Base-by-base conservation (phyloP, 495 filamentous ascomycete genomes). In the Penicillium odoratum region DNA sequence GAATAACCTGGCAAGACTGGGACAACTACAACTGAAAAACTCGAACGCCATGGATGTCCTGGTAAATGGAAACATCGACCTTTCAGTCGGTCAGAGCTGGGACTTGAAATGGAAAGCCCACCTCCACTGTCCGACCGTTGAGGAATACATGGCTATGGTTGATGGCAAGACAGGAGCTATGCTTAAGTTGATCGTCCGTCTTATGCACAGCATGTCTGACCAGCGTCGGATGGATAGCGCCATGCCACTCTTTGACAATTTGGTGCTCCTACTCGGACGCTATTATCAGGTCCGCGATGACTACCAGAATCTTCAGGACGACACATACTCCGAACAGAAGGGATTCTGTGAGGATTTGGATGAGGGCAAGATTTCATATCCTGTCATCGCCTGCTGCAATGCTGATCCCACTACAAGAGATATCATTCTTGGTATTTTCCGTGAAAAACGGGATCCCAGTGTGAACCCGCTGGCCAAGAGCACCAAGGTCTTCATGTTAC, bases 261-360 rank as follows among this genome's bases (percentile, higher is more conserved):
- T 40, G 36, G 36, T 40, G 11, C 13, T 40, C 6, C 36, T 40
- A 2, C 36, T 47, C 5, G 44, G 44, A 47, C 44, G 44, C 11
- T 47, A 26, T n/a, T 47, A 25, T 18, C 44, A 47, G 44, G 44
- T 29, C 15, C 44, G 44, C 18, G 44, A 47, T 13, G 44, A 47
- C 44, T 47, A 47, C 44, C 44, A 47, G 11, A 47, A 47, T 13
- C 44, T 47, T 7, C 44, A 47, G 26, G 44, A 47, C 7, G 44
- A 47, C 18, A 25, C 18, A 29, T 47, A 47, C 10, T 25, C 44
- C 4, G 44, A 47, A 13, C 44, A 47, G 26, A 47, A 47, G 26
- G 44, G 44, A 25, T 47, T 47, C 44, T 25, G 18, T 10, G 44
- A 47, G 7, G 44, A 47, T 13, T 11, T 47, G n/a, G 26, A 29